Base-by-base conservation (phyloP, 2,329 filamentous ascomycete genomes). In the Hysterium pulicare region DNA sequence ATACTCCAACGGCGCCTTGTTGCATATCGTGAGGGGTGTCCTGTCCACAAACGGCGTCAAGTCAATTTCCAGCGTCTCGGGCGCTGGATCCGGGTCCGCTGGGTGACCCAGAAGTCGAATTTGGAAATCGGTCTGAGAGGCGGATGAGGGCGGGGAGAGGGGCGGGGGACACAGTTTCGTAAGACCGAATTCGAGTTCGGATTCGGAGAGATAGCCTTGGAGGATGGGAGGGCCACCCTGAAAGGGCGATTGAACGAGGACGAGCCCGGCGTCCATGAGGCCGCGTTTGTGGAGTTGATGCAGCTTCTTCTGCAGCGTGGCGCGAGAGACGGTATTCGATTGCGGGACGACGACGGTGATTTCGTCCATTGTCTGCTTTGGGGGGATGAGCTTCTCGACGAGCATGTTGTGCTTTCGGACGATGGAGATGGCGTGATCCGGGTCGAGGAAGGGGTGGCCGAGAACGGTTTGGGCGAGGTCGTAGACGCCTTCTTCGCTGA, bases 401-500 rank as follows among this genome's bases (percentile, higher is more conserved):
- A 68, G 60, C 11, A 53, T 45, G 9, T 66, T 62, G 28, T 66
- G 51, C 20, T 54, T 53, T 41, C 72, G 64, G 3, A 76, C 70
- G 15, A 69, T 61, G 0, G 54, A 54, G 15, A 77, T 60, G 2
- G 73, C 71, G 44, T 71, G 66, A 36, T 82, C 77, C 0, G 69
- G 51, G 45, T 82, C 77, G 7, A 82, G 62, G 51, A 82, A 82
- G 1, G 78, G 78, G 50, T 81, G 76, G 0, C 77, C 78, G 1
- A 81, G 68, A 3, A 82, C 71, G 3, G 71, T 72, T 55, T 82
- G 77, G n/a, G 78, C 77, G 6, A 82, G 67, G 51, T 82, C 78
- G 50, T 82, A 82, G 1, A 82, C 76, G 17, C 76, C 66, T 47
- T 80, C 74, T 19, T 61, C 59, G 35, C 72, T 73, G 15, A 82